Evolutionary conservation across 345 rosid genomes (phyloP).

Genomic region (Rhizophora apiculata): DNA sequence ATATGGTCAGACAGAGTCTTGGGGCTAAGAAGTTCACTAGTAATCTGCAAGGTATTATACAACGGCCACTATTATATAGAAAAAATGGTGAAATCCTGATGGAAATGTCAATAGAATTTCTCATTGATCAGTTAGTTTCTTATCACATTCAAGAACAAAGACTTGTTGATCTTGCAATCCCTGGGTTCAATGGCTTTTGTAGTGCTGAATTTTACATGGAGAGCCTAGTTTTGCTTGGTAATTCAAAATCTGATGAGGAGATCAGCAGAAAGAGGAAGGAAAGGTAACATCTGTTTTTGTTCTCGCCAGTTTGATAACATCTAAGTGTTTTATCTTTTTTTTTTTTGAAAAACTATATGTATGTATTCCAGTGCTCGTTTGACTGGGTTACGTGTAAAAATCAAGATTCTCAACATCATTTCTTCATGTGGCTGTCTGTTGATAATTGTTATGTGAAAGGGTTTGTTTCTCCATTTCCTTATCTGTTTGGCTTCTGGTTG

Average conservation of each 20-base stretch:
- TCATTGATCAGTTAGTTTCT: not conserved
- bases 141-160: not conserved
- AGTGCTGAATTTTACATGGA: not conserved
- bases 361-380: too few species aligned
- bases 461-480: too few species aligned
- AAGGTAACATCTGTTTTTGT: not conserved
- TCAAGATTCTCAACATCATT: too few species aligned
- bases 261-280: not conserved
- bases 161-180: not conserved
- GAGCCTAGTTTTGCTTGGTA: conserved; percentile 1
- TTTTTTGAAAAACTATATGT: not conserved
- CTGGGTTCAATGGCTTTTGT: not conserved
- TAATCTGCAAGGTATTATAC: not conserved
- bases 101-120: not conserved
- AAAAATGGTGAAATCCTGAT: not conserved
- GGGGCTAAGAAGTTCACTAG: not conserved
- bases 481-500: too few species aligned
- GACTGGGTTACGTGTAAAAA: too few species aligned
- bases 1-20: not conserved
- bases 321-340: not conserved
- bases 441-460: too few species aligned
- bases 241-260: not conserved
- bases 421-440: too few species aligned
- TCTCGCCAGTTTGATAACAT: not conserved
- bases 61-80: not conserved